Evolutionary conservation across 2,329 filamentous ascomycete genomes (phyloP).

Genomic region (Lachnellula willkommii): DNA sequence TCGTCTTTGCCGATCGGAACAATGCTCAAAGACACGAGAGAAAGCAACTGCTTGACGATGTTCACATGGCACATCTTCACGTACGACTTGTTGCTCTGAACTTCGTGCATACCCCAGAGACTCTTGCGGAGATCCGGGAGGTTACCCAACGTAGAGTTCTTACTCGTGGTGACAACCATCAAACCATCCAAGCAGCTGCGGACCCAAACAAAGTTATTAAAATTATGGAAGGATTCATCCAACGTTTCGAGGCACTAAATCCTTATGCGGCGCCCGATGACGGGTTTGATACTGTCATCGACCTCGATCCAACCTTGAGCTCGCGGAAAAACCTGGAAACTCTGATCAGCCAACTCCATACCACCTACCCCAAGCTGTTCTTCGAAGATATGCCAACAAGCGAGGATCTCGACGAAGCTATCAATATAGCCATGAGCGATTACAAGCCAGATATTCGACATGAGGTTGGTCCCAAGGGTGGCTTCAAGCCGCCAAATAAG

Average conservation of each 20-base stretch:
- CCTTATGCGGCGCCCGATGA: slow-evolving; percentile 64
- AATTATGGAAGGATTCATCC: slow-evolving; percentile 93
- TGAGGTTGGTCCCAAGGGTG: slow-evolving; percentile 54
- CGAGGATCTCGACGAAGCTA: slow-evolving; percentile 73
- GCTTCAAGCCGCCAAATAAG: slow-evolving; percentile 28
- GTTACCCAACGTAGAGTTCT: slow-evolving; percentile 76
- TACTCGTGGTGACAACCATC: slow-evolving; percentile 87
- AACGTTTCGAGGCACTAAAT: slow-evolving; percentile 76
- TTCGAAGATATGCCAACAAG: slow-evolving; percentile 58
- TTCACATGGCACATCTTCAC: slow-evolving; percentile 55
- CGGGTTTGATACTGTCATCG: slow-evolving; percentile 76
- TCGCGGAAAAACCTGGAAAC: slow-evolving; percentile 84
- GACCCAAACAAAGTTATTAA: slow-evolving; percentile 68
- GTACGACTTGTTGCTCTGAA: slow-evolving; percentile 79
- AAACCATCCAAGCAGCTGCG: slow-evolving; percentile 87
- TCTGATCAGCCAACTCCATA: slow-evolving; percentile 64
- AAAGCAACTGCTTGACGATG: slow-evolving; percentile 77
- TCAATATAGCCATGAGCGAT: slow-evolving; percentile 66
- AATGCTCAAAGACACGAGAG: slow-evolving; percentile 87
- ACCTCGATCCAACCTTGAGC: slow-evolving; percentile 71
- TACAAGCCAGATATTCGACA: slow-evolving; percentile 75
- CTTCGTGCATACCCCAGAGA: slow-evolving; percentile 68
- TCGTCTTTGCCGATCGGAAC: slow-evolving; percentile 87
- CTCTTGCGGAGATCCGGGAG: slow-evolving; percentile 66
- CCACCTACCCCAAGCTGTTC: slow-evolving; percentile 73